phyloP scores from a whole-genome alignment of 495 filamentous ascomycete genomes.

The Schizothecium vesticola region DNA sequence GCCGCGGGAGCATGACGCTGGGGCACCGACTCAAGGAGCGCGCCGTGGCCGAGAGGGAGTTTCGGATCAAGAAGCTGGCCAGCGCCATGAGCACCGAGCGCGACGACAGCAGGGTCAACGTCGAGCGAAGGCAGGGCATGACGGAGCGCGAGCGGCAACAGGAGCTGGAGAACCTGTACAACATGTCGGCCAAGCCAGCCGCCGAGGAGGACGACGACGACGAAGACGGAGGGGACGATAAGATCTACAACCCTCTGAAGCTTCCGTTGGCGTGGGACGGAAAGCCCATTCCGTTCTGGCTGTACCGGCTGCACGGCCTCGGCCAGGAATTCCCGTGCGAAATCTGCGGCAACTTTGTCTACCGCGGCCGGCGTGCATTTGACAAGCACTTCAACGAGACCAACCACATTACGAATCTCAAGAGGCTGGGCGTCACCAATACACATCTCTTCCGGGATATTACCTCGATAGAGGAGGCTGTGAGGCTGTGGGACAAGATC shows the following conservation, averaged over 20 bases:
- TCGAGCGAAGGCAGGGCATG: conserved; percentile 92
- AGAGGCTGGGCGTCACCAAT: conserved; percentile 89
- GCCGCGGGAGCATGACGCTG: conserved; percentile 27
- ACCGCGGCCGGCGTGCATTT: conserved; percentile 91
- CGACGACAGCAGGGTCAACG: conserved; percentile 81
- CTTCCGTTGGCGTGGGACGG: conserved; percentile 95
- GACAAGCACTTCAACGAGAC: conserved; percentile 98
- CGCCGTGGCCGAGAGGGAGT: conserved; percentile 84
- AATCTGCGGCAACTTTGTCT: conserved; percentile 95
- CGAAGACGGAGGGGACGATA: conserved; percentile 65
- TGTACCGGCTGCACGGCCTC: conserved; percentile 93
- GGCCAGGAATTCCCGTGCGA: conserved; percentile 95
- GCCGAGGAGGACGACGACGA: conserved; percentile 41
- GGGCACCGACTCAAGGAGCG: conserved; percentile 72
- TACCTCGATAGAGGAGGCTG: conserved; percentile 81
- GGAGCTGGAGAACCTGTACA: conserved; percentile 83
- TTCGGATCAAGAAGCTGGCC: conserved; percentile 69
- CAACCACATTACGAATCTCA: conserved; percentile 84
- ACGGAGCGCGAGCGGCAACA: conserved; percentile 90
- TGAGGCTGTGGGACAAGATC: conserved; percentile 88
- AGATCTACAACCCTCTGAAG: conserved; percentile 94
- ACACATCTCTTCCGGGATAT: conserved; percentile 92
- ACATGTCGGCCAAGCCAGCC: conserved; percentile 36
- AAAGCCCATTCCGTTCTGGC: conserved; percentile 97
- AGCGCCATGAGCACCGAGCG: conserved; percentile 72